Conservation (phyloP, 2,329 filamentous ascomycete genomes). For the Pyricularia sp. region DNA sequence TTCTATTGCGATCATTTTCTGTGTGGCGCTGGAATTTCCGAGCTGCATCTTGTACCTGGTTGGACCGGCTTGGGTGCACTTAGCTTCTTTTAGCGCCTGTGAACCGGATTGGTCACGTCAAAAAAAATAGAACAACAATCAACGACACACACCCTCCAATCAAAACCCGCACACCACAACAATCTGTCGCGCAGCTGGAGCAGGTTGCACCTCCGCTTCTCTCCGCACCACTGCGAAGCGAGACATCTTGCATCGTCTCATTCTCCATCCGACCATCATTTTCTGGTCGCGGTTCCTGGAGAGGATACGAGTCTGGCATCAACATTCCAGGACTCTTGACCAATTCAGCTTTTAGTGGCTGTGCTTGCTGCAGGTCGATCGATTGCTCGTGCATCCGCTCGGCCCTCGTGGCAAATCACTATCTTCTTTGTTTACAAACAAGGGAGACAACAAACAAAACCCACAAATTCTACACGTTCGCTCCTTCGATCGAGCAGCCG, state of each 20-base stretch:
- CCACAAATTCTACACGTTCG: not conserved
- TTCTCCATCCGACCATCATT: not conserved
- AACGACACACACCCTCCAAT: not conserved
- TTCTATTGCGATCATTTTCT: not conserved
- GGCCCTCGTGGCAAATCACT: not conserved
- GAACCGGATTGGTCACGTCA: not conserved
- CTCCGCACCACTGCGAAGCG: not conserved
- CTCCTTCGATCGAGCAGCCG: not conserved
- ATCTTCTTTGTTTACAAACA: constrained; percentile 1
- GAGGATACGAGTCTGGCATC: not conserved
- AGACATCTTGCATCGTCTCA: not conserved
- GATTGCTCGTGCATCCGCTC: not conserved
- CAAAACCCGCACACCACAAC: not conserved
- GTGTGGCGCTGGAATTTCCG: not conserved
- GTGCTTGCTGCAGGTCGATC: not conserved
- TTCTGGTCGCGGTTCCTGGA: not conserved
- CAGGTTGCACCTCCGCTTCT: not conserved
- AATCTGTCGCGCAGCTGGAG: not conserved
- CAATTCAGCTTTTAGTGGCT: not conserved
- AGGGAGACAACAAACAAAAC: not conserved
- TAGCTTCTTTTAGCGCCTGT: not conserved
- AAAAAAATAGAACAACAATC: not conserved
- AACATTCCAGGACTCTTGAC: not conserved
- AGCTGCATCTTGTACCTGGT: not conserved
- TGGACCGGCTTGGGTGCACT: not conserved